Evolutionary conservation across 2,329 filamentous ascomycete genomes (phyloP), one percentile per base, ranked within the genome.

Genomic region (Aspergillus candidus): DNA sequence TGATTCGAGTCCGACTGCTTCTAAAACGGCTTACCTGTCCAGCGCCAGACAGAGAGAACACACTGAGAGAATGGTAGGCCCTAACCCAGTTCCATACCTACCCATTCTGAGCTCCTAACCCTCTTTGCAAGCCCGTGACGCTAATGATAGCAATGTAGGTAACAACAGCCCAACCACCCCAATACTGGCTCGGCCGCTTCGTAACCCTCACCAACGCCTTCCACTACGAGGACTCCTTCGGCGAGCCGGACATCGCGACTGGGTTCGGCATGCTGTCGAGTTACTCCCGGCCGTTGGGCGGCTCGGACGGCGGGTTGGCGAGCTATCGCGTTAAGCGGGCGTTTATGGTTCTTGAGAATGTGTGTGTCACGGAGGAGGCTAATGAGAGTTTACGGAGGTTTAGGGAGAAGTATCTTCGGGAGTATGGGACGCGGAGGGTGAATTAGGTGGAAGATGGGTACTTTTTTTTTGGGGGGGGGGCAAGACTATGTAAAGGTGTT

Each of bases 361-460:
- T 58, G 1, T 70, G 67, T 48, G 33, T 51, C 29, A 66, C 66
- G 0, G 52, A 58, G 5, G 63, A 68, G 46, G 66, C 67, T 32
- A 56, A 45, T 17, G 46, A 41, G 12, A 69, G 66, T 46, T 51
- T 70, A 39, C 40, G 52, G 6, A 53, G 51, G 10, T 67, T 67
- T 41, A 49, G 55, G 32, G 32, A 46, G 4, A 54, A 47, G 32
- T 65, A 62, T 52, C 46, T 57, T 40, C 44, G 35, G 13, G 34
- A 48, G 12, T 51, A 48, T 44, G 54, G 56, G 17, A 52, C 52
- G 46, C 18, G 44, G 32, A 59, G 52, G 48, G 52, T 54, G 52
- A 13, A 30, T 32, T 50, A 47, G 45, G 18, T 38, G 6, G 6
- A 5, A 22, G 7, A 27, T 27, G 22, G 22, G 7, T 27, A 27